Percentiles rank a stretch among this genome's conserved stretches.
Evolutionary conservation across 78 protist genomes (phyloP).

Genomic region (Neovahlkampfia damariscottae): DNA sequence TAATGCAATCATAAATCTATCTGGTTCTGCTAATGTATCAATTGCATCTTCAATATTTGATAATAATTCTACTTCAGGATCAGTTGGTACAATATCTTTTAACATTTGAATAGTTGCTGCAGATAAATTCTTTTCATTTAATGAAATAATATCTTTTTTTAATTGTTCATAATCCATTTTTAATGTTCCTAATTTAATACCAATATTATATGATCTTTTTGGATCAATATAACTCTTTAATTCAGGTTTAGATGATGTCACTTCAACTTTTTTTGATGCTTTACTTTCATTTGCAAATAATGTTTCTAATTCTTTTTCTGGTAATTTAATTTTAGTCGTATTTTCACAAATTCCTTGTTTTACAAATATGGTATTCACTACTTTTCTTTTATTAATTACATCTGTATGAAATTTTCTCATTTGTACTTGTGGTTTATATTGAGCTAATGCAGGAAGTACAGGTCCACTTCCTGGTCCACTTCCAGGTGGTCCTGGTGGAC

Average conservation of each 20-base stretch:
- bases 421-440: not conserved
- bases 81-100: not conserved
- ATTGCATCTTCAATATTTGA: not conserved
- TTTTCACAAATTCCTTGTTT: not conserved
- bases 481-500: slow-evolving; percentile 3
- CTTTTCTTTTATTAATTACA: not conserved
- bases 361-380: not conserved
- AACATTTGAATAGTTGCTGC: not conserved
- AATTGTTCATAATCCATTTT: not conserved
- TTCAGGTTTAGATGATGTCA: too few relatives aligned
- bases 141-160: not conserved
- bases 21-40: not conserved
- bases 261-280: slow-evolving; percentile 24
- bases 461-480: not conserved
- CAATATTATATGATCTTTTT: slow-evolving; percentile 49
- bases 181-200: not conserved
- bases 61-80: not conserved
- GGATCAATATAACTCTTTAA: slow-evolving; percentile 32
- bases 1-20: not conserved
- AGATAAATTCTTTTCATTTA: not conserved
- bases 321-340: not conserved
- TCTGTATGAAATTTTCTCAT: not conserved
- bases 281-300: slow-evolving; percentile 32
- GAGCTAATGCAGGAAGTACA: not conserved
- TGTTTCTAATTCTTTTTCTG: not conserved